Evolutionary conservation across 306 rosid genomes (phyloP), one percentile per base, ranked within the genome.

Genomic region (Lablab purpureus): DNA sequence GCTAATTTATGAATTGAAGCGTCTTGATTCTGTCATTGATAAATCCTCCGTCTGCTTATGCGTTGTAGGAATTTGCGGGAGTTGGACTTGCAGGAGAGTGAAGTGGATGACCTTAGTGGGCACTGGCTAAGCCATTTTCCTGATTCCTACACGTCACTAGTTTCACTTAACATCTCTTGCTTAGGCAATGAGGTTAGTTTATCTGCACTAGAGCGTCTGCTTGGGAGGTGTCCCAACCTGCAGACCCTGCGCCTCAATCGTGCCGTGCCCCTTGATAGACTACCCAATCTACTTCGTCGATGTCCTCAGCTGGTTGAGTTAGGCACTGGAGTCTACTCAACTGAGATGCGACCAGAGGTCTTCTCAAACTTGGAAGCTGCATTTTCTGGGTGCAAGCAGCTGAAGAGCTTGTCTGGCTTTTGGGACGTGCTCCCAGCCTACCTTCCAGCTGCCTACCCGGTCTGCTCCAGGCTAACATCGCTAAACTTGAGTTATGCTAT

Each of bases 41-140:
- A 28, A 47, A 21, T 15, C 43, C 23, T 1, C 25, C 36, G 52
- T 64, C 70, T 84, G 69, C 75, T 51, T 71, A 52, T 86, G 71
- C 82, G 82, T 52, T 76, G 80, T 84, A 95, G 99, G 92, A 91
- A 92, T 83, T 77, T 95, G 88, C 88, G 77, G 74, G 97, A 86
- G 85, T 73, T 95, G 80, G 97, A 95, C 81, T 87, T 95, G 86
- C 91, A 84, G 80, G 99, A 95, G 90, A 90, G 98, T 69, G 97
- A 95, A 10, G 94, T 91, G 75, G 99, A 92, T 27, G 99, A 95
- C 81, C 87, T 81, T 50, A 90, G 89, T 81, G 99, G 99, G 77
- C 95, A 91, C 84, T 95, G 99, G 99, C 89, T 95, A 36, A 88
- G 94, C 82, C 89, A 87, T 64, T 95, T 95, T 82, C 99, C 96